A percentile compares a stretch with the other conserved stretches of the same genome.
Evolutionary conservation across 768 basidiomycete genomes (phyloP).

Genomic region (Sporobolomyces phaffii): DNA sequence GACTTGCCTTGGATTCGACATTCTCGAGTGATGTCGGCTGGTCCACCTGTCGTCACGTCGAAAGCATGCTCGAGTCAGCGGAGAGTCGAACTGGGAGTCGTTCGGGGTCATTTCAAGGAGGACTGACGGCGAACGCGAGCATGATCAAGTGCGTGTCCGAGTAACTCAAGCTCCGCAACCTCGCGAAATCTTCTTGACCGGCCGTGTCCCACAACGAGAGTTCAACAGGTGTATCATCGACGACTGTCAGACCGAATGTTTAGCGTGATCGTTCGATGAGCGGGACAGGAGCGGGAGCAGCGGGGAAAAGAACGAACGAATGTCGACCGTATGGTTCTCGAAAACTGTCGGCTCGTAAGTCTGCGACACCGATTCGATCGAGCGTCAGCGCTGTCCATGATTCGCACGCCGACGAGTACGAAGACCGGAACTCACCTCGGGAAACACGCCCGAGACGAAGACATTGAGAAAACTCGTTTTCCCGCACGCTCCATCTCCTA

Average conservation of each 20-base stretch:
- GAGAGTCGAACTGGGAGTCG: background rate
- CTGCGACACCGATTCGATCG: background rate
- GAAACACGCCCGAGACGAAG: conserved; percentile 85
- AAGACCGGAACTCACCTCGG: conserved; percentile 68
- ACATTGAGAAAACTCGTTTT: conserved; percentile 56
- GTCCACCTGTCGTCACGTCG: conserved; percentile 60
- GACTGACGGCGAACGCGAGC: conserved; percentile 84
- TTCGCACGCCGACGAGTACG: background rate
- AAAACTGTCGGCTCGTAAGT: conserved; percentile 77
- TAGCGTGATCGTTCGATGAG: no score
- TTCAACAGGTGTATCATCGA: conserved; percentile 77
- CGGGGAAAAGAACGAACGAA: background rate
- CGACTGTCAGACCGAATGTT: no score
- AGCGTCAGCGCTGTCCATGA: background rate
- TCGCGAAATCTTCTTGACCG: conserved; percentile 96
- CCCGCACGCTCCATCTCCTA: conserved; percentile 92
- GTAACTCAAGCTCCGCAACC: conserved; percentile 86
- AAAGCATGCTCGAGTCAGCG: background rate
- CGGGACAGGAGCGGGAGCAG: background rate
- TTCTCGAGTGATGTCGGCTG: conserved; percentile 93
- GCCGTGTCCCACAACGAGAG: conserved; percentile 97
- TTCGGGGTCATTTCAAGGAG: background rate
- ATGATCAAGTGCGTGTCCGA: conserved; percentile 94
- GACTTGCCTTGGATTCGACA: conserved; percentile 74
- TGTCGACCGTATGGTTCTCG: conserved; percentile 76